Evolutionary conservation across 2,329 filamentous ascomycete genomes (phyloP).

Genomic region (Stagonosporopsis rhizophila): DNA sequence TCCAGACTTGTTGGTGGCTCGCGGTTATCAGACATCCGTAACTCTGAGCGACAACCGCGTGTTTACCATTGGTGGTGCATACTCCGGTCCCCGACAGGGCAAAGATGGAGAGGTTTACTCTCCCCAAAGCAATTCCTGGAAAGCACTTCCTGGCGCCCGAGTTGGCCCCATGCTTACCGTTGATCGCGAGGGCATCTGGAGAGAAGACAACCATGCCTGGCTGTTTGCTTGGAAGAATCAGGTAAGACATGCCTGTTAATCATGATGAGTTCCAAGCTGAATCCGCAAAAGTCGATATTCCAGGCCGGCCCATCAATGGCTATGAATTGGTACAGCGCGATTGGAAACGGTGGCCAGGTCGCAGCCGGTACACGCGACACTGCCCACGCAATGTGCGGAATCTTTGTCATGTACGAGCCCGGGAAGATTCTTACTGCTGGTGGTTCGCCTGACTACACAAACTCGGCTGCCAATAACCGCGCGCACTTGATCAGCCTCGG

Average conservation of each 20-base stretch:
- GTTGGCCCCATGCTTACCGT: constrained; percentile 31
- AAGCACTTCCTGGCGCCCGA: constrained; percentile 26
- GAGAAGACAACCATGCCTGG: constrained; percentile 37
- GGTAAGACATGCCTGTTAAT: not conserved
- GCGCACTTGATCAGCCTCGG: constrained; percentile 35
- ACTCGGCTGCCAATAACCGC: constrained; percentile 28
- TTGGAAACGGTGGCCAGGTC: constrained; percentile 25
- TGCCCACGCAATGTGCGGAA: constrained; percentile 34
- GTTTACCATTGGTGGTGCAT: constrained; percentile 39
- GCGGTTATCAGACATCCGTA: constrained; percentile 32
- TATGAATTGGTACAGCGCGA: constrained; percentile 38
- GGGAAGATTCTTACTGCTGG: constrained; percentile 37
- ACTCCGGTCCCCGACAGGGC: constrained; percentile 29
- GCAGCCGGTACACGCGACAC: constrained; percentile 31
- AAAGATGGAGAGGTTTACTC: constrained; percentile 37
- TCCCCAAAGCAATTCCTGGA: constrained; percentile 31
- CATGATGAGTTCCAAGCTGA: not conserved
- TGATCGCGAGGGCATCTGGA: constrained; percentile 32
- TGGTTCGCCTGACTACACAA: constrained; percentile 34
- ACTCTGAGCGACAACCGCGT: constrained; percentile 32
- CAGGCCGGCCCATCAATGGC: constrained; percentile 34
- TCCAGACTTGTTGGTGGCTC: constrained; percentile 32
- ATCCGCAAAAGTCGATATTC: constrained; percentile 21
- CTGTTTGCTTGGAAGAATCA: constrained; percentile 31
- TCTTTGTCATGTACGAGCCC: constrained; percentile 38